phyloP scores from a whole-genome alignment of 2,329 filamentous ascomycete species.

The Fusarium buharicum region DNA sequence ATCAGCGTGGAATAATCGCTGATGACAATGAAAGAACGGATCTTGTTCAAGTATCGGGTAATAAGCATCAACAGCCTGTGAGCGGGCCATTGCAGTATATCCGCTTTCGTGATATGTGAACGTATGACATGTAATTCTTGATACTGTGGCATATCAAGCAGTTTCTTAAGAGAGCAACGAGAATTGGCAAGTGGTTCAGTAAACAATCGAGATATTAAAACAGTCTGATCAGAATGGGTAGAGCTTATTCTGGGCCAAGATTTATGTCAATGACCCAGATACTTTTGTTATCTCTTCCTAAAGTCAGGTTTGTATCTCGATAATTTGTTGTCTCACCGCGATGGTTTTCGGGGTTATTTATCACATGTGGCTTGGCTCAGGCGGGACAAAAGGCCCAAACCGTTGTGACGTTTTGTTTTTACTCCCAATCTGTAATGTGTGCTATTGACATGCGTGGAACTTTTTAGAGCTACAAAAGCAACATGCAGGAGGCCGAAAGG shows the following conservation, averaged over 20 bases:
- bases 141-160: background rate
- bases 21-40: constrained; percentile 31
- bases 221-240: too few species aligned
- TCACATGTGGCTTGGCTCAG: background rate
- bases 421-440: background rate
- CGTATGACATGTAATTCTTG: background rate
- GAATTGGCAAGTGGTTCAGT: too few species aligned
- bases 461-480: constrained; percentile 5
- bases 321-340: too few species aligned
- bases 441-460: constrained; percentile 1
- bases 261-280: too few species aligned
- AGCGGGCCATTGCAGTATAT: constrained; percentile 21
- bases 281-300: too few species aligned
- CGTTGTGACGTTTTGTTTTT: background rate
- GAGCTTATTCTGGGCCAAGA: too few species aligned
- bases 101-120: constrained; percentile 5
- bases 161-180: background rate
- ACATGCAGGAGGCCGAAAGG: constrained; percentile 1
- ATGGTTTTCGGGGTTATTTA: background rate
- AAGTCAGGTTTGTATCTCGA: too few species aligned
- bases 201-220: too few species aligned
- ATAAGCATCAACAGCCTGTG: constrained; percentile 27
- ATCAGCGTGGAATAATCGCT: constrained; percentile 31
- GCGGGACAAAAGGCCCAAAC: too few species aligned
- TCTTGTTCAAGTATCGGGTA: constrained; percentile 44